These are phyloP conservation scores for Xylaria flabelliformis DNA, from an alignment of 495 filamentous ascomycete species.

Conservation along the genomic window DNA sequence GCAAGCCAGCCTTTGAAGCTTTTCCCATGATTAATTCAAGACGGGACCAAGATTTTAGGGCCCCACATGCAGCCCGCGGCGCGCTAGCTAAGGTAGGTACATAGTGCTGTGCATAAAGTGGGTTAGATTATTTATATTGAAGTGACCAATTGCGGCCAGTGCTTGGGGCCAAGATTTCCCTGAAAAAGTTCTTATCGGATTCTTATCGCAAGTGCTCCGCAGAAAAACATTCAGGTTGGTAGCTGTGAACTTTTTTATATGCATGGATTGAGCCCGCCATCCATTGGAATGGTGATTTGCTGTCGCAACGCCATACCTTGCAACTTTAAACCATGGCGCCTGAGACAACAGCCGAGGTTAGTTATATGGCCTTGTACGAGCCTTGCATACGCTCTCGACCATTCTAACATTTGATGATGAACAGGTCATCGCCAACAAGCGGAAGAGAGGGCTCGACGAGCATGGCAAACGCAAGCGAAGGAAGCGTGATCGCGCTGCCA, in stretches of 20 bases:
- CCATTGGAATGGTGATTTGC: background rate
- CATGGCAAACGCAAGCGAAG: slow-evolving; percentile 34
- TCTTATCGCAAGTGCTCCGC: slow-evolving; percentile 32
- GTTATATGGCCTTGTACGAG: background rate
- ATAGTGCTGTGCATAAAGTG: background rate
- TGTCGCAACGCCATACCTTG: slow-evolving; percentile 21
- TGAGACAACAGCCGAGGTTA: slow-evolving; percentile 15
- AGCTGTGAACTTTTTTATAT: slow-evolving; percentile 28
- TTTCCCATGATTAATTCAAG: background rate
- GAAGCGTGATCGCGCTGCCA: slow-evolving; percentile 20
- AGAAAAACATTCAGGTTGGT: slow-evolving; percentile 23
- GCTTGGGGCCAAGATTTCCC: background rate
- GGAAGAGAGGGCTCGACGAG: slow-evolving; percentile 36
- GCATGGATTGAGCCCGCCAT: slow-evolving; percentile 8
- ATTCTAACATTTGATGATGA: slow-evolving; percentile 10
- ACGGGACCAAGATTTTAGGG: slow-evolving; percentile 14
- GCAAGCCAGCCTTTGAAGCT: slow-evolving; percentile 17
- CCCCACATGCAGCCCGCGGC: slow-evolving; percentile 16
- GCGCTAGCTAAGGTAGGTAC: slow-evolving; percentile 10
- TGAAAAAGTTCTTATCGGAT: slow-evolving; percentile 32
- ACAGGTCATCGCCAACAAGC: slow-evolving; percentile 31
- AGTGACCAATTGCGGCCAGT: background rate
- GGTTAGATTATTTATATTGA: background rate
- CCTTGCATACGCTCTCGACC: background rate
- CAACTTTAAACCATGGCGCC: slow-evolving; percentile 18